Conservation (phyloP, 2,329 filamentous ascomycete genomes). For the Aspergillus proliferans region DNA sequence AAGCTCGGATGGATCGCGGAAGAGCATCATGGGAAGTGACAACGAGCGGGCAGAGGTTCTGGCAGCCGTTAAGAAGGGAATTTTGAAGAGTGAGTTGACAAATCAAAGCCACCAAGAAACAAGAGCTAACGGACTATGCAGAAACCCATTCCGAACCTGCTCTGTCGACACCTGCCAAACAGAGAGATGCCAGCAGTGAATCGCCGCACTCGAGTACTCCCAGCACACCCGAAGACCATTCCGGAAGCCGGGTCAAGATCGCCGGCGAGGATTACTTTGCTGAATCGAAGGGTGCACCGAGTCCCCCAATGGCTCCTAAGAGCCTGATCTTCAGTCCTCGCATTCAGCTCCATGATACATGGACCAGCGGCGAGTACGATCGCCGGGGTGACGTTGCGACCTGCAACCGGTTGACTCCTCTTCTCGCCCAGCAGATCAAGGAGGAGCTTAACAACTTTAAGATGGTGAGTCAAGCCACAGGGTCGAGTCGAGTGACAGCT, state of each 20-base stretch:
- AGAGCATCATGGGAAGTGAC: slow-evolving; percentile 87
- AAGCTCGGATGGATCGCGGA: slow-evolving; percentile 51
- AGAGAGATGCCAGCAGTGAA: slow-evolving; percentile 61
- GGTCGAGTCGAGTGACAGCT: background rate
- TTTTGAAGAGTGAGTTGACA: slow-evolving; percentile 70
- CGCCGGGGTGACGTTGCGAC: slow-evolving; percentile 93
- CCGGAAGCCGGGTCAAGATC: slow-evolving; percentile 64
- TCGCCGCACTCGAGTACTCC: slow-evolving; percentile 81
- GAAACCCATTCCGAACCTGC: slow-evolving; percentile 53
- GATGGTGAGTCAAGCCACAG: slow-evolving; percentile 62
- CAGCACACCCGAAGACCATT: slow-evolving; percentile 73
- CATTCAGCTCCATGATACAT: slow-evolving; percentile 93
- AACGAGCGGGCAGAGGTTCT: slow-evolving; percentile 85
- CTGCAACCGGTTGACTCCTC: slow-evolving; percentile 93
- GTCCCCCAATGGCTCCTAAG: slow-evolving; percentile 59
- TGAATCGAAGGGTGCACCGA: slow-evolving; percentile 73
- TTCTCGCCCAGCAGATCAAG: slow-evolving; percentile 98
- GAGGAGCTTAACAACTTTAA: slow-evolving; percentile 99
- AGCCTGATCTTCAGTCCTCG: slow-evolving; percentile 77
- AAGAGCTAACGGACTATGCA: slow-evolving; percentile 13
- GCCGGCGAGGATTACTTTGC: slow-evolving; percentile 87
- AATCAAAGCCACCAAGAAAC: background rate
- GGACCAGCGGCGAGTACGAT: slow-evolving; percentile 93
- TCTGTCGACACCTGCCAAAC: slow-evolving; percentile 61
- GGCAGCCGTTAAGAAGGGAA: slow-evolving; percentile 88